A percentile compares a stretch with the other conserved stretches of the same genome.
Evolutionary conservation across 2,329 filamentous ascomycete species (phyloP).

Genomic region (Periconia sp.): DNA sequence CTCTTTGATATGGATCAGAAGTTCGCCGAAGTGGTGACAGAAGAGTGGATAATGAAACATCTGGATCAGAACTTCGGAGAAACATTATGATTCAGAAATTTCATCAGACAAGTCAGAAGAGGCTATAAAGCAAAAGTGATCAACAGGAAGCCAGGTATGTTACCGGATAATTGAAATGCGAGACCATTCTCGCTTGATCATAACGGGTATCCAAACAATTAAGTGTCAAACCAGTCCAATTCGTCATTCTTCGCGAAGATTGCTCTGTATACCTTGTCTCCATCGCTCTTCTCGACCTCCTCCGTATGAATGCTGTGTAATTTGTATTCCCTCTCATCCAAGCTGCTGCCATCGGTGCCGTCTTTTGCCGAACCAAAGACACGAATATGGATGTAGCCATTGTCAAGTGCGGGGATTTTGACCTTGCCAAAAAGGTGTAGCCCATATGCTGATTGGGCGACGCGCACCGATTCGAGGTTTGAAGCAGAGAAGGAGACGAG

Average conservation of each 20-base stretch:
- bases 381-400: slow-evolving; percentile 40
- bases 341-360: slow-evolving; percentile 38
- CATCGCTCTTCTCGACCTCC: slow-evolving; percentile 36
- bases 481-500: slow-evolving; percentile 33
- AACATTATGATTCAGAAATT: no score
- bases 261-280: slow-evolving; percentile 37
- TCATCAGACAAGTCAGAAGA: no score
- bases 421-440: slow-evolving; percentile 41
- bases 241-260: slow-evolving; percentile 37
- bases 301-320: slow-evolving; percentile 44
- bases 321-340: slow-evolving; percentile 39
- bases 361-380: slow-evolving; percentile 40
- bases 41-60: no score
- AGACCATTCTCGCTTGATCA: no score
- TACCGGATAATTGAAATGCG: no score
- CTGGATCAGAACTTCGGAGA: no score
- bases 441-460: slow-evolving; percentile 38
- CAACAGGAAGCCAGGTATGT: no score
- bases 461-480: slow-evolving; percentile 36
- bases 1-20: slow-evolving; percentile 56
- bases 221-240: slow-evolving; percentile 45
- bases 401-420: slow-evolving; percentile 25
- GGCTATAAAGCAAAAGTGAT: no score
- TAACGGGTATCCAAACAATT: slow-evolving; percentile 13
- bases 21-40: no score